Evolutionary conservation across 208 protist species (phyloP).

Genomic region (Wallacemonas sp.): DNA sequence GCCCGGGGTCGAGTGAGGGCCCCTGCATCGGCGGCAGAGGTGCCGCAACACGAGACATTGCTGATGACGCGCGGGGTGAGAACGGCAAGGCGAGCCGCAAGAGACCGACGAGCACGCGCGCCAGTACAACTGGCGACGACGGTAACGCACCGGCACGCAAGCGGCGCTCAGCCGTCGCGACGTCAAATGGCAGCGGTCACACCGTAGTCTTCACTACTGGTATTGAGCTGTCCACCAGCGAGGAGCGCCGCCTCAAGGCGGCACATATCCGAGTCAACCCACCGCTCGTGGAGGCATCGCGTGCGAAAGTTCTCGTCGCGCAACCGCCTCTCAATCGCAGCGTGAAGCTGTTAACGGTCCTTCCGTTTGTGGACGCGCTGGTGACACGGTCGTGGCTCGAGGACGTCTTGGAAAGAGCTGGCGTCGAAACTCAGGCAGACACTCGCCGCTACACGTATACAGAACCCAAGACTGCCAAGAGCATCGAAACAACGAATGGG

Average conservation of each 20-base stretch:
- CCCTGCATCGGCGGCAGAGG: too few species aligned
- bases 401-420: conserved; percentile 30
- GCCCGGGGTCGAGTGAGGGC: too few species aligned
- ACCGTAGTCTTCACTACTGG: conserved; percentile 72
- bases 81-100: neutral
- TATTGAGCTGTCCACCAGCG: conserved; percentile 33
- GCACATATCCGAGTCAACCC: conserved; percentile 64
- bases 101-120: neutral
- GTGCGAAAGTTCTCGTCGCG: conserved; percentile 47
- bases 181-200: neutral
- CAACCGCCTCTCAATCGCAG: conserved; percentile 63
- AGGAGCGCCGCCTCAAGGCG: conserved; percentile 21
- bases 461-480: conserved; percentile 31
- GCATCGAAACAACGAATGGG: conserved; percentile 61
- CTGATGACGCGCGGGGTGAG: too few species aligned
- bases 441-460: conserved; percentile 38
- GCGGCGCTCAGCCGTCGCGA: too few species aligned
- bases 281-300: conserved; percentile 22
- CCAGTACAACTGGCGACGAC: too few species aligned
- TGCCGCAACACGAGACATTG: too few species aligned
- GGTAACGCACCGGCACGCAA: conserved; percentile 2
- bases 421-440: conserved; percentile 8
- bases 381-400: conserved; percentile 58
- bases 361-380: conserved; percentile 50
- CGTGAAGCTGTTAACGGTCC: conserved; percentile 72